Percentiles rank a stretch among this genome's conserved stretches.
phyloP scores from a whole-genome alignment of 208 protist species.

The Leishmania guyanensis region DNA sequence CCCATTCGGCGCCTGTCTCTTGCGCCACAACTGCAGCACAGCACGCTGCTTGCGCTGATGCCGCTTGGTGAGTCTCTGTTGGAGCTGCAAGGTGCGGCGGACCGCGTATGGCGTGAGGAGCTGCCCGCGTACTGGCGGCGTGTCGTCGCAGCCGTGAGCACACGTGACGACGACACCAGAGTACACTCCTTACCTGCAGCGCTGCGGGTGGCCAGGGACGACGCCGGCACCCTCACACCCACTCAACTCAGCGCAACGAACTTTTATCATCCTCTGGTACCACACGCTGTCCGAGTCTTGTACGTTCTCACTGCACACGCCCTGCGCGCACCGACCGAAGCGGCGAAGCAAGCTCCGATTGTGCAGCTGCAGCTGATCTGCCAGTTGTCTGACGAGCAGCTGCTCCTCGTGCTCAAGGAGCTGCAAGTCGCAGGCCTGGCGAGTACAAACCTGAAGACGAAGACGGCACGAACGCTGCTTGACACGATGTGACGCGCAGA shows the following conservation, averaged over 20 bases:
- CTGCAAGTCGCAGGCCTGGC: slow-evolving; percentile 51
- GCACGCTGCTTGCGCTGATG: slow-evolving; percentile 42
- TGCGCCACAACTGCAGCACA: slow-evolving; percentile 40
- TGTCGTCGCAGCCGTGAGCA: neutral
- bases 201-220: neutral
- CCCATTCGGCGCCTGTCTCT: slow-evolving; percentile 37
- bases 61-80: slow-evolving; percentile 50
- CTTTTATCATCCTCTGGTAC: slow-evolving; percentile 59
- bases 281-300: slow-evolving; percentile 59
- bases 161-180: neutral
- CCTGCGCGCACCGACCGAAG: slow-evolving; percentile 26
- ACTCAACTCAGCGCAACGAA: slow-evolving; percentile 30
- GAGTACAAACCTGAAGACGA: slow-evolving; percentile 36
- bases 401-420: slow-evolving; percentile 55
- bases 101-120: slow-evolving; percentile 9
- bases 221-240: neutral
- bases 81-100: slow-evolving; percentile 40
- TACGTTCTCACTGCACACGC: slow-evolving; percentile 62
- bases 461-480: slow-evolving; percentile 46
- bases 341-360: slow-evolving; percentile 58
- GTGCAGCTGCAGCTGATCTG: slow-evolving; percentile 56
- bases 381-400: slow-evolving; percentile 64
- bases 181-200: neutral
- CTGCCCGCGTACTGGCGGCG: slow-evolving; percentile 20
- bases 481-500: slow-evolving; percentile 9